Evolutionary conservation across 1,284 basidiomycete species (phyloP), one percentile per base, ranked within the genome.

Genomic region (Porodaedalea pini): DNA sequence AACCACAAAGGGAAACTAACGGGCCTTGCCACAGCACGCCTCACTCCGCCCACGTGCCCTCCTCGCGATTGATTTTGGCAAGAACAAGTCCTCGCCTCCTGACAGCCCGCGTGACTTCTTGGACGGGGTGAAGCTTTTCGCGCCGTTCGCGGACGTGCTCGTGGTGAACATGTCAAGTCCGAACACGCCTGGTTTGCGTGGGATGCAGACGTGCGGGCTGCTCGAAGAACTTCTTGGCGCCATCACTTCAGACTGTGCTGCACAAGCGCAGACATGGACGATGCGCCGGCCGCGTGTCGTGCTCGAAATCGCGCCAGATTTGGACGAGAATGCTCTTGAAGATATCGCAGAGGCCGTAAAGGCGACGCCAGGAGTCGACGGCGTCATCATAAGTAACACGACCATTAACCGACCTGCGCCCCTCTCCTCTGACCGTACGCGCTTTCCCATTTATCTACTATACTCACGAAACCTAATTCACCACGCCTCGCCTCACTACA

Each of bases 131-230:
- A 77, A 81, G 34, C 77, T 81, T 4, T 92, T 99, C 63, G 95
- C 94, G 0, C 86, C 89, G 0, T 90, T 91, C 66, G 90, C 94
- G 10, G 96, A 99, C 71, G 91, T 96, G 11, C 75, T 99, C 31
- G 94, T 99, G 21, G 83, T 99, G 67, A 98, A 99, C 66, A 90
- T 99, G 8, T 97, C 94, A 4, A 95, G 92, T 63, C 97, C 97
- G 7, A 99, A 99, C 70, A 99, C 95, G 0, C 96, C 97, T 36
- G 96, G 96, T 13, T 75, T 99, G 57, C 81, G 97, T 77, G 87
- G 87, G 2, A 75, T 99, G 49, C 96, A 99, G 73, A 88, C 88
- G 56, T 79, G 86, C n/a, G 82, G 88, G 27, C 73, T 88, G 29
- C 75, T 98, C 5, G 79, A 88, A 65, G 77, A 81, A 45, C 75